These are phyloP conservation scores for Fomes fomentarius DNA, from an alignment of 1,284 basidiomycete species.

Conservation along the genomic window DNA sequence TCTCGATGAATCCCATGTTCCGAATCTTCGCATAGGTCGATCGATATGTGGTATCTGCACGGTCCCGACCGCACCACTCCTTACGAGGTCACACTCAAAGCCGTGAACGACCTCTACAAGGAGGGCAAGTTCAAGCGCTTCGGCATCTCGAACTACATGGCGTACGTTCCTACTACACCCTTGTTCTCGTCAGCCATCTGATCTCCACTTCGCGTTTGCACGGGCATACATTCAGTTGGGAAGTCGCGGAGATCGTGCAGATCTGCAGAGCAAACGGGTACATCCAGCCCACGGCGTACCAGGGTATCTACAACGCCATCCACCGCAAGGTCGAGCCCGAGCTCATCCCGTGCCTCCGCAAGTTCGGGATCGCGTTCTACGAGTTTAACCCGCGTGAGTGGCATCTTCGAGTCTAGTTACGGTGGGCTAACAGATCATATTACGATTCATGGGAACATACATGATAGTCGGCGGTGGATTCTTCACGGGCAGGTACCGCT, in stretches of 20 bases:
- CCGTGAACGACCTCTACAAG: constrained; percentile 52
- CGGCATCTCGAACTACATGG: constrained; percentile 56
- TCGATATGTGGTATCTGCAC: constrained; percentile 59
- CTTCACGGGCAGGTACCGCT: constrained; percentile 40
- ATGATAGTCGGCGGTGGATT: constrained; percentile 44
- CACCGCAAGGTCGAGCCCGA: constrained; percentile 58
- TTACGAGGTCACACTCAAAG: constrained; percentile 50
- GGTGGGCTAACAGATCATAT: too few species aligned
- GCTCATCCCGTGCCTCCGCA: constrained; percentile 64
- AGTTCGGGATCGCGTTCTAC: constrained; percentile 64
- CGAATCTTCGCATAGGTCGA: background rate
- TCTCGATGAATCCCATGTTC: background rate
- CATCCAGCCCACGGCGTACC: constrained; percentile 69
- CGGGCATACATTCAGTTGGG: constrained; percentile 39
- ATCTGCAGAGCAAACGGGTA: constrained; percentile 59
- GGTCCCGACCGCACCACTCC: constrained; percentile 52
- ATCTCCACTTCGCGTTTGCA: background rate
- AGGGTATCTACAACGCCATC: constrained; percentile 64
- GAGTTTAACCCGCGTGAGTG: constrained; percentile 54
- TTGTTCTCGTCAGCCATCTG: background rate
- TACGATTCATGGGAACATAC: too few species aligned
- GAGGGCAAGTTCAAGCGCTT: constrained; percentile 49
- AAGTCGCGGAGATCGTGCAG: constrained; percentile 67
- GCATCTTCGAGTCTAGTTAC: too few species aligned
- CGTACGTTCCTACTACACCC: constrained; percentile 30